phyloP scores from a whole-genome alignment of 345 rosid genomes.

The Aegle marmelos region DNA sequence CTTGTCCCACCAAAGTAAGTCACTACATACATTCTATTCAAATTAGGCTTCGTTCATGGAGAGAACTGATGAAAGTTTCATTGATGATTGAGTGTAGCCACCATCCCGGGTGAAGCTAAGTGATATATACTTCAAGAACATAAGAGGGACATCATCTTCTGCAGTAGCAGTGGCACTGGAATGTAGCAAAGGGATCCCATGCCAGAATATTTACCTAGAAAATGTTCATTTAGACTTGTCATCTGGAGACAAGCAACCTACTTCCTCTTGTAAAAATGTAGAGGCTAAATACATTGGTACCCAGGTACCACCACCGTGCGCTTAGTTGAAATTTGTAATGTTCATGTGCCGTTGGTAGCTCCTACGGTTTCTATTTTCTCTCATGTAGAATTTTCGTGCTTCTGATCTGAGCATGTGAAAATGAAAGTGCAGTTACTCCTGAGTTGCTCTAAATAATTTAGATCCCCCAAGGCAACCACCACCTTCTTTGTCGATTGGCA shows the following conservation, averaged over 20 bases:
- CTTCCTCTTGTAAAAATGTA: slow-evolving; percentile 51
- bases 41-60: not conserved
- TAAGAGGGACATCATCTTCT: slow-evolving; percentile 33
- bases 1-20: slow-evolving; percentile 44
- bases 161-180: slow-evolving; percentile 32
- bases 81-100: slow-evolving; percentile 12
- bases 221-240: slow-evolving; percentile 47
- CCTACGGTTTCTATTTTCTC: not conserved
- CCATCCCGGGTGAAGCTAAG: slow-evolving; percentile 33
- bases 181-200: slow-evolving; percentile 30
- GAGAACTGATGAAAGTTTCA: not conserved
- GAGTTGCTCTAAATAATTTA: too few relatives aligned
- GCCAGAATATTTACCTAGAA: slow-evolving; percentile 38
- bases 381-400: not conserved
- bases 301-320: slow-evolving; percentile 56
- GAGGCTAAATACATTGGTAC: slow-evolving; percentile 51
- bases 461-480: too few relatives aligned
- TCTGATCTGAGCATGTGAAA: not conserved
- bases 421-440: too few relatives aligned
- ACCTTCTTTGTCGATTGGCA: too few relatives aligned
- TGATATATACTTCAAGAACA: slow-evolving; percentile 32
- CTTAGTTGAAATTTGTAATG: not conserved
- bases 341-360: not conserved
- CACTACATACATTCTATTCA: not conserved
- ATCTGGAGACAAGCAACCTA: slow-evolving; percentile 30